Evolutionary conservation across 192 early-diverging fungal species (phyloP).

Genomic region (Gonapodya prolifera): DNA sequence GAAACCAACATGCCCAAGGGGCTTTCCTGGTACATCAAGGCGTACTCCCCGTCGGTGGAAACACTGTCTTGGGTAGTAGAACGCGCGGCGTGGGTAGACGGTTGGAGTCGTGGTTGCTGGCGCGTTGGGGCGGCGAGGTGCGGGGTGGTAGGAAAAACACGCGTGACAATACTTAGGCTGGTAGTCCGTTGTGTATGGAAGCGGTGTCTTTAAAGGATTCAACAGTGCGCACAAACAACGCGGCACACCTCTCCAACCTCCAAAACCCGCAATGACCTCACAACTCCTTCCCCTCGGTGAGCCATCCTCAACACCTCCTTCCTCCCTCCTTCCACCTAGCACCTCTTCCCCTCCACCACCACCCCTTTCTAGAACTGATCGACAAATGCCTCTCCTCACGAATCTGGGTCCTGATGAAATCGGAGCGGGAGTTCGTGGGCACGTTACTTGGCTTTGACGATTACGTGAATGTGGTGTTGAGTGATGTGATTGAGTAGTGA

Average conservation of each 20-base stretch:
- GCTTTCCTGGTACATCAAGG: not conserved
- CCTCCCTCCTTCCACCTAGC: not conserved
- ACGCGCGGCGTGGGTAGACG: no score
- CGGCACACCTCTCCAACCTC: no score
- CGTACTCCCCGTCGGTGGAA: not conserved
- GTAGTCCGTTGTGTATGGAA: no score
- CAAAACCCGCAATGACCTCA: constrained; percentile 24
- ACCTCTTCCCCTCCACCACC: not conserved
- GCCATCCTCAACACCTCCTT: constrained; percentile 9
- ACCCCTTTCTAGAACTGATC: constrained; percentile 97
- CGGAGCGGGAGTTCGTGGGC: constrained; percentile 92
- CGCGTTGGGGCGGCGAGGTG: no score
- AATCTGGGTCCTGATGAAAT: constrained; percentile 97
- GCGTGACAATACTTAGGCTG: no score
- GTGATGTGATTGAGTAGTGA: constrained; percentile 91
- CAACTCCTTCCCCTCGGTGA: constrained; percentile 37
- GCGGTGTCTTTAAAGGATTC: no score
- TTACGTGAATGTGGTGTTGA: constrained; percentile 97
- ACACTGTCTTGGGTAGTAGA: no score
- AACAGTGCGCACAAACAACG: no score
- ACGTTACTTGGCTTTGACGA: constrained; percentile 95
- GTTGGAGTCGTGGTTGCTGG: no score
- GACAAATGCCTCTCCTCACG: constrained; percentile 95
- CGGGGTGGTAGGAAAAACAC: no score
- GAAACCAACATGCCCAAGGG: not conserved